Evolutionary conservation across 2,329 filamentous ascomycete genomes (phyloP).

Genomic region (Pseudogymnoascus sp.): DNA sequence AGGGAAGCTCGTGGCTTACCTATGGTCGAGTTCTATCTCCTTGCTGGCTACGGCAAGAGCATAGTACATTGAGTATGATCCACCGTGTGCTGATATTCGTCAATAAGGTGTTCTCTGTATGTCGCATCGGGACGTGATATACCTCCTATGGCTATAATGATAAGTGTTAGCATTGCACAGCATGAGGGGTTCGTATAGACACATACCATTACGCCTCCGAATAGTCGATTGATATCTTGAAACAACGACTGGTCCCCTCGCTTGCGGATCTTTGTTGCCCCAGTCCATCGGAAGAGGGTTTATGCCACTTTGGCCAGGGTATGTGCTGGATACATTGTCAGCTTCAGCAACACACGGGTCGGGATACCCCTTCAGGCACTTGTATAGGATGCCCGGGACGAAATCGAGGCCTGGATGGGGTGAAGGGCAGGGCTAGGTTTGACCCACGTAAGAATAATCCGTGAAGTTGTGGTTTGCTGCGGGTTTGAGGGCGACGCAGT

Average conservation of each 20-base stretch:
- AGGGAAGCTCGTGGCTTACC: constrained; percentile 30
- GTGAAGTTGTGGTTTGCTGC: constrained; percentile 41
- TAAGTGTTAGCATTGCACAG: constrained; percentile 21
- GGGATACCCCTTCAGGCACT: not conserved
- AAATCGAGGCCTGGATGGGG: not conserved
- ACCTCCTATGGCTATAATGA: constrained; percentile 50
- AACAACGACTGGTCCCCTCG: constrained; percentile 83
- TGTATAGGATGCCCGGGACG: not conserved
- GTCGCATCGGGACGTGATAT: constrained; percentile 22
- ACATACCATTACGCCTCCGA: constrained; percentile 68
- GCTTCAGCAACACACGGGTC: not conserved
- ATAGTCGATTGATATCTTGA: constrained; percentile 70
- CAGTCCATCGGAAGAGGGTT: constrained; percentile 84
- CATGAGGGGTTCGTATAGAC: constrained; percentile 23
- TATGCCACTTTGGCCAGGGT: constrained; percentile 89
- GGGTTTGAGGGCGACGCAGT: constrained; percentile 11
- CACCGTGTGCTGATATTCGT: constrained; percentile 65
- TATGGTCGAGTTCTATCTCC: constrained; percentile 77
- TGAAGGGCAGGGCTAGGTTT: not conserved
- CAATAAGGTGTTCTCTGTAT: constrained; percentile 29
- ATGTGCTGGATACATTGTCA: constrained; percentile 50
- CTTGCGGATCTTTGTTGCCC: constrained; percentile 68
- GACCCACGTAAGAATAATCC: constrained; percentile 56
- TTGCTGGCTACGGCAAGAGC: constrained; percentile 88
- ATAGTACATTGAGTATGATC: constrained; percentile 94